A percentile compares a stretch with the other conserved stretches of the same genome.
Conservation (phyloP, 805 yeast species). For the Sugiyamaella boreocaroliniensis region DNA sequence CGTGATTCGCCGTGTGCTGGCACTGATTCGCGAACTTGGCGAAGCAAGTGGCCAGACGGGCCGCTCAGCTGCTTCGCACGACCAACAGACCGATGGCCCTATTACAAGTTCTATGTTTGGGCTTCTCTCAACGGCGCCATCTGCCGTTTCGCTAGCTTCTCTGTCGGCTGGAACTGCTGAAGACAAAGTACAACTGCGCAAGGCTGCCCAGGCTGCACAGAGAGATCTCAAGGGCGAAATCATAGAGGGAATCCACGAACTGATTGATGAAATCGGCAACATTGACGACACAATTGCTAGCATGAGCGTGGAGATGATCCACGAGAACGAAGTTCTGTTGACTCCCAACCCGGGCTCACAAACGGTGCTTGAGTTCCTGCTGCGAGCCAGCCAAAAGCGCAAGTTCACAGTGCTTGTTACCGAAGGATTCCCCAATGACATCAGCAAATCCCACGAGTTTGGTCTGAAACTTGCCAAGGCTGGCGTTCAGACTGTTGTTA, state of each 20-base stretch:
- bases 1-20: constrained; percentile 80
- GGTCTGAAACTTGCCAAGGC: constrained; percentile 75
- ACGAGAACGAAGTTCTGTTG: constrained; percentile 62
- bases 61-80: constrained; percentile 25
- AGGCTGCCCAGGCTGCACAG: constrained; percentile 14
- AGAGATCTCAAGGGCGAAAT: constrained; percentile 73
- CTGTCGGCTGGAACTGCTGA: constrained; percentile 19
- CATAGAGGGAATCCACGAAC: constrained; percentile 86
- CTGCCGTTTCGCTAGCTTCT: constrained; percentile 14
- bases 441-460: constrained; percentile 67
- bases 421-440: constrained; percentile 86
- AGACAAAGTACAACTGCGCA: constrained; percentile 9
- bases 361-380: constrained; percentile 79
- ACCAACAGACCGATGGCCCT: constrained; percentile 31
- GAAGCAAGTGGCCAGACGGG: constrained; percentile 39
- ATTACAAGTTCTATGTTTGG: constrained; percentile 83
- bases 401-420: constrained; percentile 83
- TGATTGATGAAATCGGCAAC: constrained; percentile 84
- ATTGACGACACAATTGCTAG: constrained; percentile 87
- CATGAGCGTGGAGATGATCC: constrained; percentile 88
- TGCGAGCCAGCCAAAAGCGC: constrained; percentile 83
- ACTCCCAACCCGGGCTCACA: constrained; percentile 94
- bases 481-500: constrained; percentile 80
- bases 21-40: constrained; percentile 79
- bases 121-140: constrained; percentile 49